Evolutionary conservation across 202 grass and related monocot species (phyloP).

Genomic region (Eragrostis tef): DNA sequence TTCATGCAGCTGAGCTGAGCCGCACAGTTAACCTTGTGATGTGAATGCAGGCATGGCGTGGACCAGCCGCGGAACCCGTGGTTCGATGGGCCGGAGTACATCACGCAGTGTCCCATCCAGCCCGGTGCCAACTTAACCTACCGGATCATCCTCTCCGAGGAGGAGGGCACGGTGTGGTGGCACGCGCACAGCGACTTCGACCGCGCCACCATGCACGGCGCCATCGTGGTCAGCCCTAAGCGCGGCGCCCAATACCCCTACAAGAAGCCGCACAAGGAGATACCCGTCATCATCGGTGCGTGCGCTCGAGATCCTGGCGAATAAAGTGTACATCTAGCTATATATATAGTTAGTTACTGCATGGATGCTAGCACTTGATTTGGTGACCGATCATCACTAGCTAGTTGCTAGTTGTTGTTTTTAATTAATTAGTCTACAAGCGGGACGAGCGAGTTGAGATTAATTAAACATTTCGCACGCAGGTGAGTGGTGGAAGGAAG

Average conservation of each 20-base stretch:
- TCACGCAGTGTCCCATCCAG: conserved; percentile 59
- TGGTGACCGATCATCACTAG: too few relatives aligned
- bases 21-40: too few relatives aligned
- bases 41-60: conserved; percentile 54
- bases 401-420: too few relatives aligned
- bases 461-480: too few relatives aligned
- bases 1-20: not conserved
- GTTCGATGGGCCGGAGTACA: conserved; percentile 65
- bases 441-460: too few relatives aligned
- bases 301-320: too few relatives aligned
- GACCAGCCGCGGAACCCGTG: conserved; percentile 61
- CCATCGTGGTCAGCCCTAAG: conserved; percentile 29
- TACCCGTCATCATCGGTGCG: conserved; percentile 67
- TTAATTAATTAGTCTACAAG: too few relatives aligned
- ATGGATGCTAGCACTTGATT: too few relatives aligned
- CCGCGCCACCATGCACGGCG: conserved; percentile 60
- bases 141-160: not conserved
- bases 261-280: conserved; percentile 58
- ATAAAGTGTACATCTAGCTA: too few relatives aligned
- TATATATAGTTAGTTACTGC: too few relatives aligned
- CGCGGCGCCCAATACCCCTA: conserved; percentile 47
- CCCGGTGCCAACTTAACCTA: conserved; percentile 63
- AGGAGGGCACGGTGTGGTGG: conserved; percentile 79
- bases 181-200: conserved; percentile 62
- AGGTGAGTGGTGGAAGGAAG: conserved; percentile 68